phyloP scores from a whole-genome alignment of 805 yeast genomes.

The Candida chilensis region DNA sequence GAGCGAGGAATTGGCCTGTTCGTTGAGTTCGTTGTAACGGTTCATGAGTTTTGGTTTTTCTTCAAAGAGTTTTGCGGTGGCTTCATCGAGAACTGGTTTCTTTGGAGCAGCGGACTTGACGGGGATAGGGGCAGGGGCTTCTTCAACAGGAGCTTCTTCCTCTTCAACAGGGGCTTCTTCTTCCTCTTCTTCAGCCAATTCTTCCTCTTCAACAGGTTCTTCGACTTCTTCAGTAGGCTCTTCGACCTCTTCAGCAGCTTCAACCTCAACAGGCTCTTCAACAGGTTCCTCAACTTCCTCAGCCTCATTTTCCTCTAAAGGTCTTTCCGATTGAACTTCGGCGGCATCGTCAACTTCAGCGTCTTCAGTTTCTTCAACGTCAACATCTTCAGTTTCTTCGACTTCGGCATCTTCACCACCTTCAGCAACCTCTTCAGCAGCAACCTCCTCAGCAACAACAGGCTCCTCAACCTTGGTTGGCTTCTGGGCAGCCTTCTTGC shows the following conservation, averaged over 20 bases:
- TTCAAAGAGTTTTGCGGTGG: constrained; percentile 10
- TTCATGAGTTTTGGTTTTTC: constrained; percentile 39
- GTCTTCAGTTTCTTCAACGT: not conserved
- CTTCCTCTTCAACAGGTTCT: constrained; percentile 5
- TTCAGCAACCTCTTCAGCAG: not conserved
- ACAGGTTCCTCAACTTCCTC: too few relatives aligned
- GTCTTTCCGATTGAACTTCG: constrained; percentile 2
- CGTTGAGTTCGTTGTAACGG: constrained; percentile 39
- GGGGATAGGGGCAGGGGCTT: constrained; percentile 3
- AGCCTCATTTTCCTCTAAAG: constrained; percentile 2
- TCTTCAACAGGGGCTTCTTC: constrained; percentile 6
- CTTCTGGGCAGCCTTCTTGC: too few relatives aligned
- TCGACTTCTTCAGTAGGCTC: constrained; percentile 8
- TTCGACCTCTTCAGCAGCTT: constrained; percentile 6
- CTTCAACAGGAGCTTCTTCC: constrained; percentile 3
- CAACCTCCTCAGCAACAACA: constrained; percentile 2
- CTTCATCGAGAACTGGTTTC: constrained; percentile 5
- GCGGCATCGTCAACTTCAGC: constrained; percentile 2
- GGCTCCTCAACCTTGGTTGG: constrained; percentile 3
- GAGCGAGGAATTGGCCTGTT: constrained; percentile 36
- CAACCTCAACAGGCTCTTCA: constrained; percentile 2
- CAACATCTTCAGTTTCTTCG: constrained; percentile 3
- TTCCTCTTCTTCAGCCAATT: constrained; percentile 3
- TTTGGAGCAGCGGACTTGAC: constrained; percentile 3
- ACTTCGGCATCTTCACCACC: constrained; percentile 1